A percentile compares a stretch with the other conserved stretches of the same genome.
Conservation (phyloP, 2,329 filamentous ascomycete genomes). For the Botryotinia convoluta region DNA sequence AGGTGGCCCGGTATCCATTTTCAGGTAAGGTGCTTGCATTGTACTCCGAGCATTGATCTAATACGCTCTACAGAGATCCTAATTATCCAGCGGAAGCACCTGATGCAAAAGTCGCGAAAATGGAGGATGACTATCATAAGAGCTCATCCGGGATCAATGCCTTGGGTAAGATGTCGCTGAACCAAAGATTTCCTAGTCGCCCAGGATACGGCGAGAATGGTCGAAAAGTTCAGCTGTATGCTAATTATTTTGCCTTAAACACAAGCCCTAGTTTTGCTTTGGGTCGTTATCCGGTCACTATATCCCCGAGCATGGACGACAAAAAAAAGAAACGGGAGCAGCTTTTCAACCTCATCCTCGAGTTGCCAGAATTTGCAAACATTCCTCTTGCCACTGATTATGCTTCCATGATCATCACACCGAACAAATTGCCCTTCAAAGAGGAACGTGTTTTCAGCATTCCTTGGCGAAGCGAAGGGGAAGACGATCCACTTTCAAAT, state of each 20-base stretch:
- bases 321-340: slow-evolving; percentile 32
- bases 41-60: background rate
- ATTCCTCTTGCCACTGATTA: slow-evolving; percentile 32
- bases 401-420: slow-evolving; percentile 34
- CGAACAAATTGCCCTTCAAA: slow-evolving; percentile 11
- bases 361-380: slow-evolving; percentile 34
- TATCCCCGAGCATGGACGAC: slow-evolving; percentile 30
- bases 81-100: slow-evolving; percentile 26
- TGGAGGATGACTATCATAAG: slow-evolving; percentile 37
- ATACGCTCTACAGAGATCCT: slow-evolving; percentile 27
- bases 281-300: slow-evolving; percentile 35
- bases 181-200: slow-evolving; percentile 29
- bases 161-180: slow-evolving; percentile 26
- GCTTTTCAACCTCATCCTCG: slow-evolving; percentile 27
- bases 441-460: slow-evolving; percentile 22
- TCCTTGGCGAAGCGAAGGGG: slow-evolving; percentile 32
- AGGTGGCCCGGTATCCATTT: slow-evolving; percentile 29
- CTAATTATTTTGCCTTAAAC: slow-evolving; percentile 36
- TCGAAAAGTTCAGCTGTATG: slow-evolving; percentile 32
- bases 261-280: slow-evolving; percentile 29
- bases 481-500: slow-evolving; percentile 29
- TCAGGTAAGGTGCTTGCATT: slow-evolving; percentile 29
- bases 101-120: slow-evolving; percentile 31
- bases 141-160: slow-evolving; percentile 26
- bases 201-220: slow-evolving; percentile 37